Conservation (phyloP, 2,329 filamentous ascomycete genomes). For the Berkeleyomyces rouxiae region DNA sequence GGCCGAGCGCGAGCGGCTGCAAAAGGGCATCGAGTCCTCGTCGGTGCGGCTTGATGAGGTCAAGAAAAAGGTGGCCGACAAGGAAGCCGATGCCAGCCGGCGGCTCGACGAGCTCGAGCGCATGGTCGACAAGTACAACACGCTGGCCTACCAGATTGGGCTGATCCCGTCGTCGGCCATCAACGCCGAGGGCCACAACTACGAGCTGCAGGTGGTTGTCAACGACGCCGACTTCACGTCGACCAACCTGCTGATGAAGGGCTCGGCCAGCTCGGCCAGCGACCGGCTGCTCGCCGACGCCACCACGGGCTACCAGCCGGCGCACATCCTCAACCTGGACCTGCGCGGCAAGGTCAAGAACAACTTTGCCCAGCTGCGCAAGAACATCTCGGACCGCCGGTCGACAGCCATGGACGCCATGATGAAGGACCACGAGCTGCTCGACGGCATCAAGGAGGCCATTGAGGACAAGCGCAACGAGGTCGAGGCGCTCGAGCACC, state of each 20-base stretch:
- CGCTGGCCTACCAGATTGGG: constrained; percentile 80
- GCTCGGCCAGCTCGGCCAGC: constrained; percentile 35
- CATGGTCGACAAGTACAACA: constrained; percentile 81
- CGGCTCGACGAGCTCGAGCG: constrained; percentile 88
- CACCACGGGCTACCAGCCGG: constrained; percentile 74
- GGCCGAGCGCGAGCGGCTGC: constrained; percentile 81
- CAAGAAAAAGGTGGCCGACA: constrained; percentile 67
- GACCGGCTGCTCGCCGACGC: constrained; percentile 72
- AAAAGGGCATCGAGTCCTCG: constrained; percentile 68
- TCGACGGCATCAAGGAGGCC: constrained; percentile 89
- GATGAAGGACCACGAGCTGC: constrained; percentile 83
- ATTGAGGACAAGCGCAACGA: constrained; percentile 92
- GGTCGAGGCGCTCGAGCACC: constrained; percentile 79
- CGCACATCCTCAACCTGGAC: constrained; percentile 77
- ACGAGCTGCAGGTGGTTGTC: constrained; percentile 70
- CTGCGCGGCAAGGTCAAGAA: constrained; percentile 68
- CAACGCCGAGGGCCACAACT: constrained; percentile 73
- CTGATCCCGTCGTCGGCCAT: constrained; percentile 70
- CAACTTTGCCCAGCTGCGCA: constrained; percentile 60
- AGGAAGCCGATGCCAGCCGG: constrained; percentile 69
- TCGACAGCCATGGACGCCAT: constrained; percentile 71
- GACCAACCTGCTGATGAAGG: constrained; percentile 24
- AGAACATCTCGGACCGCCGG: constrained; percentile 81
- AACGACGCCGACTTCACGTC: constrained; percentile 64
- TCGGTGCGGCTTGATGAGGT: constrained; percentile 64